These are phyloP conservation scores for Apiotrichum siamense DNA, from an alignment of 1,284 basidiomycete genomes.

Conservation along the genomic window DNA sequence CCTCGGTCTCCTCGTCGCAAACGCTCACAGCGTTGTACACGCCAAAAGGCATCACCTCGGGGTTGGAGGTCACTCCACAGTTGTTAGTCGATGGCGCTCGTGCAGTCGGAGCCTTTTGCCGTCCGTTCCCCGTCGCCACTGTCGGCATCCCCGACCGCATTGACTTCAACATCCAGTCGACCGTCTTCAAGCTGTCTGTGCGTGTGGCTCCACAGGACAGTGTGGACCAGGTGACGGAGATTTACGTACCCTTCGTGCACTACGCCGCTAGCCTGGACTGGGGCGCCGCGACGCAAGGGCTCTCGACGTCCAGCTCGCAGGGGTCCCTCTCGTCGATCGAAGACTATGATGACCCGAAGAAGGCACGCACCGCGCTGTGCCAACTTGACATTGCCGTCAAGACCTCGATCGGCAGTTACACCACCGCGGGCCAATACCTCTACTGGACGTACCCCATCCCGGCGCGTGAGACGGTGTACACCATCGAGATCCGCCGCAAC, in stretches of 20 bases:
- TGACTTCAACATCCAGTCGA: slow-evolving; percentile 68
- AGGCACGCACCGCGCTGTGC: slow-evolving; percentile 10
- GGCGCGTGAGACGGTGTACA: slow-evolving; percentile 53
- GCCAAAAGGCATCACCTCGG: slow-evolving; percentile 35
- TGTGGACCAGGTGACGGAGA: slow-evolving; percentile 60
- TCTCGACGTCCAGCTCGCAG: slow-evolving; percentile 9
- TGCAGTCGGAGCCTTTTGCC: slow-evolving; percentile 70
- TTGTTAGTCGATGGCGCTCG: slow-evolving; percentile 76
- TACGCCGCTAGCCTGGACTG: slow-evolving; percentile 56
- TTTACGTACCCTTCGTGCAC: slow-evolving; percentile 83
- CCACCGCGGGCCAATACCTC: slow-evolving; percentile 61
- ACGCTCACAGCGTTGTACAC: slow-evolving; percentile 25
- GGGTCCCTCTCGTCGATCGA: slow-evolving; percentile 11
- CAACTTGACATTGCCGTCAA: slow-evolving; percentile 49
- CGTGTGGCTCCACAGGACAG: slow-evolving; percentile 53
- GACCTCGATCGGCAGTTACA: slow-evolving; percentile 63
- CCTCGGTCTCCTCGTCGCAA: slow-evolving; percentile 21
- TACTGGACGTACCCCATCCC: slow-evolving; percentile 81
- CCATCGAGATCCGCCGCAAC: slow-evolving; percentile 59
- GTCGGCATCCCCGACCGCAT: slow-evolving; percentile 64
- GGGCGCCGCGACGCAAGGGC: background rate
- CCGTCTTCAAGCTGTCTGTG: slow-evolving; percentile 62
- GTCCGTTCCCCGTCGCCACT: slow-evolving; percentile 70
- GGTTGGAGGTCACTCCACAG: slow-evolving; percentile 50
- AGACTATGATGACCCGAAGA: background rate